Conservation (phyloP, 169 alveolate genomes). For the Eimeria praecox region DNA sequence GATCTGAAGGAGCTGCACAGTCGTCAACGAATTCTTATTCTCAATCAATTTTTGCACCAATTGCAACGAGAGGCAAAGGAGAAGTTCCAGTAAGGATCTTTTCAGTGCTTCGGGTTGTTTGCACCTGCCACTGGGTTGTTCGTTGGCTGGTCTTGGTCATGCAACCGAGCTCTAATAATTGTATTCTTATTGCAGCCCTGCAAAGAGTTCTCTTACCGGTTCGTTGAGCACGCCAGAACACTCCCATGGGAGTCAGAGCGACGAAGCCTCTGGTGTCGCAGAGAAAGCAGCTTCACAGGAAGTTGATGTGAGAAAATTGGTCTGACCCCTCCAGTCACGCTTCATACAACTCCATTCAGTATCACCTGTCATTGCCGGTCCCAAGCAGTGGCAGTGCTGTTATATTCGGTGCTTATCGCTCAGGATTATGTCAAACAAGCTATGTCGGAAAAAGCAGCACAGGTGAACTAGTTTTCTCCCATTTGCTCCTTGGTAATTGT, state of each 20-base stretch:
- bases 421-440: constrained; percentile 51
- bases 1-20: constrained; percentile 50
- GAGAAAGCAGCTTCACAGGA: background rate
- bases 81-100: constrained; percentile 1
- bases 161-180: background rate
- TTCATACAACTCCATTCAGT: background rate
- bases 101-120: background rate
- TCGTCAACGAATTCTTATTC: constrained; percentile 26
- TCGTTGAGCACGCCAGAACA: background rate
- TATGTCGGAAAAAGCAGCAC: constrained; percentile 27
- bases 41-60: background rate
- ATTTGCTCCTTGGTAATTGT: background rate
- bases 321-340: background rate
- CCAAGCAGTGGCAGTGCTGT: background rate
- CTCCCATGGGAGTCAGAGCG: background rate
- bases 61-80: constrained; percentile 25
- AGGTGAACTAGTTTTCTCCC: background rate
- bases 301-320: constrained; percentile 15
- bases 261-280: constrained; percentile 28
- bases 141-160: background rate
- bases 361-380: background rate
- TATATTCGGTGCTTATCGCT: background rate
- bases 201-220: background rate
- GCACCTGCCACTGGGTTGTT: background rate
- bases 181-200: background rate